A percentile compares a stretch with the other conserved stretches of the same genome.
phyloP scores from a whole-genome alignment of 2,329 filamentous ascomycete species.

The Calonectria henricotiae region DNA sequence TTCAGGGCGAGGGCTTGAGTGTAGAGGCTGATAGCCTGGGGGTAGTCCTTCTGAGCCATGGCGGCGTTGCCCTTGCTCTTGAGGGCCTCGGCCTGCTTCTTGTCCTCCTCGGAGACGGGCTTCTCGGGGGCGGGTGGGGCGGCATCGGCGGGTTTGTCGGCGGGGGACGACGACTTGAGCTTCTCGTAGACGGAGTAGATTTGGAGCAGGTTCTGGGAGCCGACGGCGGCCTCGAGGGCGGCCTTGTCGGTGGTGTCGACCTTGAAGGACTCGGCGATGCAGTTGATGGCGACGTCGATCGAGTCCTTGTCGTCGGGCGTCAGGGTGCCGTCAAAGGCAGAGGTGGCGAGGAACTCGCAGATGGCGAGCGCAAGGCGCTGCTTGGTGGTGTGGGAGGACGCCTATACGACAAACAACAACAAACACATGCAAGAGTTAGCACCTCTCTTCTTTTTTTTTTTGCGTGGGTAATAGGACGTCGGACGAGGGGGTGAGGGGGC shows the following conservation, averaged over 20 bases:
- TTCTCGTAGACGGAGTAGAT: slow-evolving; percentile 99
- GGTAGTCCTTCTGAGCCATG: slow-evolving; percentile 95
- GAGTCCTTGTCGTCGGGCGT: slow-evolving; percentile 91
- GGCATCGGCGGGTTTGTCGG: slow-evolving; percentile 63
- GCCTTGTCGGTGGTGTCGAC: slow-evolving; percentile 86
- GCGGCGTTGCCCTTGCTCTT: slow-evolving; percentile 95
- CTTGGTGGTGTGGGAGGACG: slow-evolving; percentile 67
- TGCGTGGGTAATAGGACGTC: too few species aligned
- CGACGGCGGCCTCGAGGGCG: slow-evolving; percentile 83
- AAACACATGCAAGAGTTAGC: slow-evolving; percentile 19
- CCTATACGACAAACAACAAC: slow-evolving; percentile 39
- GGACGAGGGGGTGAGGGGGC: background rate
- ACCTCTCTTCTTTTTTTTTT: background rate
- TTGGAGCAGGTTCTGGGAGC: slow-evolving; percentile 87
- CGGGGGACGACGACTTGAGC: slow-evolving; percentile 73
- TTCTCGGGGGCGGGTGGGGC: slow-evolving; percentile 54
- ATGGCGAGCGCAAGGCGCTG: slow-evolving; percentile 97
- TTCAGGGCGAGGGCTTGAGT: slow-evolving; percentile 86
- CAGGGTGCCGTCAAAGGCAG: slow-evolving; percentile 90
- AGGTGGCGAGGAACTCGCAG: slow-evolving; percentile 92
- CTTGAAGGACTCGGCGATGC: slow-evolving; percentile 96
- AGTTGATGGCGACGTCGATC: slow-evolving; percentile 94
- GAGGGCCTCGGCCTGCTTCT: slow-evolving; percentile 87
- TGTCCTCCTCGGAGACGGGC: slow-evolving; percentile 71
- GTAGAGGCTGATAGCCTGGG: slow-evolving; percentile 87